These are phyloP conservation scores for Colletotrichum acutatum DNA, from an alignment of 2,329 filamentous ascomycete genomes.

Conservation along the genomic window DNA sequence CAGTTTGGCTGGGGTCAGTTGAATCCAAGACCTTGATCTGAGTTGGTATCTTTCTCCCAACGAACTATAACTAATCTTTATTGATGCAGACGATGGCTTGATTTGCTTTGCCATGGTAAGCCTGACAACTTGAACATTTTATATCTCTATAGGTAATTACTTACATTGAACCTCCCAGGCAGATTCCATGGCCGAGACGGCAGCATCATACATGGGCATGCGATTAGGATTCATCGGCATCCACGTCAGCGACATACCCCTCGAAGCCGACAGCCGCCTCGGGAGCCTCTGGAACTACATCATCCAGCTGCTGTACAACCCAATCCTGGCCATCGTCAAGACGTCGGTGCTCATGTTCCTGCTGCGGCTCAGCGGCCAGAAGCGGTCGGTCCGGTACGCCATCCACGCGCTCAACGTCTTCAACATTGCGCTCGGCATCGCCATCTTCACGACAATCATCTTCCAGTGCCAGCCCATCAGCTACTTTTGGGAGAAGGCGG, in stretches of 20 bases:
- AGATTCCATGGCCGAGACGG: conserved; percentile 28
- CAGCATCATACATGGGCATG: conserved; percentile 30
- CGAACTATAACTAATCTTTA: background rate
- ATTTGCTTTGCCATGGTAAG: conserved; percentile 31
- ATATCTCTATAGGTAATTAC: background rate
- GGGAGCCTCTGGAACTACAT: conserved; percentile 44
- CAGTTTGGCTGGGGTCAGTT: conserved; percentile 32
- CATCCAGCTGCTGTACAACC: conserved; percentile 49
- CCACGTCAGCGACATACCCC: conserved; percentile 24
- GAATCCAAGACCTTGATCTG: background rate
- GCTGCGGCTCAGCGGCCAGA: conserved; percentile 46
- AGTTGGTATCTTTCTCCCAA: background rate
- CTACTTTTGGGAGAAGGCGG: conserved; percentile 45
- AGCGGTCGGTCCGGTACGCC: conserved; percentile 40
- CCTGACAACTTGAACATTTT: too few relatives aligned
- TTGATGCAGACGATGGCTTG: conserved; percentile 18
- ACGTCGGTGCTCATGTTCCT: conserved; percentile 48
- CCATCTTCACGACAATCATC: conserved; percentile 50
- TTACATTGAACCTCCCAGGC: conserved; percentile 1
- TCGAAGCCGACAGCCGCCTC: conserved; percentile 18
- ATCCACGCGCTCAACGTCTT: conserved; percentile 46
- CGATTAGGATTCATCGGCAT: conserved; percentile 26
- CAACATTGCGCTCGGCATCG: conserved; percentile 48
- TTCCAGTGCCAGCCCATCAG: conserved; percentile 54
- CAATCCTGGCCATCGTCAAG: conserved; percentile 49